Evolutionary conservation across 2,329 filamentous ascomycete species (phyloP), one percentile per base, ranked within the genome.

Genomic region (Lachnellula arida): DNA sequence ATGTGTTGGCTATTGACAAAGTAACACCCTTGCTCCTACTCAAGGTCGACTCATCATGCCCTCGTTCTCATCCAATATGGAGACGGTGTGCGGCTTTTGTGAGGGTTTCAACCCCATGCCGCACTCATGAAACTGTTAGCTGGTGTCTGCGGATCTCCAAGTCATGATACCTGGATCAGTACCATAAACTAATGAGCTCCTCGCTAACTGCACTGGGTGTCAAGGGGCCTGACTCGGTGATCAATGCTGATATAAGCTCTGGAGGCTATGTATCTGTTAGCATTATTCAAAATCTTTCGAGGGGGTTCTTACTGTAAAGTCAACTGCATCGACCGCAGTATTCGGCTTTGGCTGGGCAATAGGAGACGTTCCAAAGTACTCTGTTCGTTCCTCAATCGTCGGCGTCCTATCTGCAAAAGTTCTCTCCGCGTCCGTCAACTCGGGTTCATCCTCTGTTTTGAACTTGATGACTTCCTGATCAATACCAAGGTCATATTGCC

Each of bases 401-500:
- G 61, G 62, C 12, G 63, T 63, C 40, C 51, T 58, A 7, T 63
- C 57, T 17, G 51, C 43, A 48, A 63, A 62, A 15, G 49, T 54
- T 48, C 65, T 59, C 49, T 64, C 62, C 14, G 62, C 65, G 19
- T 68, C 60, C 5, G 60, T 54, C 39, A 65, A 74, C 54, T 83
- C 77, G 42, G 77, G 73, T 7, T 77, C 73, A 58, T 80, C 76
- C 5, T 81, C 77, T 1, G 82, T 83, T 64, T 78, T 79, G 70
- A 94, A 95, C 49, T 89, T 83, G 57, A 94, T 78, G 14, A 95
- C 81, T 35, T 84, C 80, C 72, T 96, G 91, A 68, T 87, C 81
- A 62, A 96, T 85, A 0, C 89, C 89, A 56, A 96, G 76, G 68
- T 94, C 89, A 57, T 86, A 84, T 73, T 96, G 91, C 60, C 87